Conservation (phyloP, 768 basidiomycete genomes). For the Kockovaella imperatae region DNA sequence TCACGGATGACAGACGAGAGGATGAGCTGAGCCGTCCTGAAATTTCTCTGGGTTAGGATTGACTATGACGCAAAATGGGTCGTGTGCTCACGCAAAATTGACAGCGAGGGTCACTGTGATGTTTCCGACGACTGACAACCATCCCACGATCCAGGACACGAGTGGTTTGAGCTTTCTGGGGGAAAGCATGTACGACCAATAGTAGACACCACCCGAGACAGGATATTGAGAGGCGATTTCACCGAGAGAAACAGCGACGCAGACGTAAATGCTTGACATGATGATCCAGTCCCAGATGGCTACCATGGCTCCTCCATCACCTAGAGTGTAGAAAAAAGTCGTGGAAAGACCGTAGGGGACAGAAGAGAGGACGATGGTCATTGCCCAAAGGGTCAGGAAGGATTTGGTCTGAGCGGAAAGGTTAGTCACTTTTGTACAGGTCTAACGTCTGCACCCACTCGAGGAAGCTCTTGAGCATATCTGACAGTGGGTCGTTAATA, state of each 20-base stretch:
- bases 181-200: constrained; percentile 59
- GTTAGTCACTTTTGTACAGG: neutral
- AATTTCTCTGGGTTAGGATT: neutral
- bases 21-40: constrained; percentile 21
- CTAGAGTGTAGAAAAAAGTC: constrained; percentile 24
- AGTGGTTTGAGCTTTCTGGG: constrained; percentile 51
- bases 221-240: constrained; percentile 29
- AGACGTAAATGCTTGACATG: constrained; percentile 21
- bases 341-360: constrained; percentile 24
- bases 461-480: constrained; percentile 10
- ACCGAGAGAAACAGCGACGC: constrained; percentile 24
- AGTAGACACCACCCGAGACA: constrained; percentile 24
- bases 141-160: constrained; percentile 60
- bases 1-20: constrained; percentile 13
- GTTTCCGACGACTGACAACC: constrained; percentile 59
- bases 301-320: constrained; percentile 19
- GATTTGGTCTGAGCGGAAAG: constrained; percentile 14
- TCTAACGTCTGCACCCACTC: neutral
- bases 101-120: constrained; percentile 61
- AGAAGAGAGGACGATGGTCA: constrained; percentile 21
- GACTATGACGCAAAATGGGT: neutral
- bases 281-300: constrained; percentile 29
- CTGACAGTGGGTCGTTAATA: too few relatives aligned
- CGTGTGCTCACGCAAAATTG: constrained; percentile 52
- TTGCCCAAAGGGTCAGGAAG: constrained; percentile 19